Evolutionary conservation across 176 grass and related monocot genomes (phyloP).

Genomic region (Triticum turgidum): DNA sequence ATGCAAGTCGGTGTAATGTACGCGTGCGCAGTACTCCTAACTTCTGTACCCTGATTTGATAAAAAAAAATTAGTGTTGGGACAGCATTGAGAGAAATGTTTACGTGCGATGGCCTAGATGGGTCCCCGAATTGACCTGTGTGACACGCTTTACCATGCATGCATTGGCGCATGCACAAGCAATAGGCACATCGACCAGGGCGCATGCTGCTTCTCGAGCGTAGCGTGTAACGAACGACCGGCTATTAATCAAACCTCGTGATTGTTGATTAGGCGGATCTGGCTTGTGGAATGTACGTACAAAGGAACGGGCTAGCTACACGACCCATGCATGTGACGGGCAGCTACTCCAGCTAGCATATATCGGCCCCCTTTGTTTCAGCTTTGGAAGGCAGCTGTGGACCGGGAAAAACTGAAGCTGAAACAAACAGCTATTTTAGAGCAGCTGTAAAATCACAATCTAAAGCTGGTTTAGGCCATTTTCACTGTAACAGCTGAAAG

Average conservation of each 20-base stretch:
- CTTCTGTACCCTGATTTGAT: neutral
- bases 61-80: neutral
- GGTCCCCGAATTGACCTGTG: conserved; percentile 6
- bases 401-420: too few relatives aligned
- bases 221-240: neutral
- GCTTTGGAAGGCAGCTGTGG: too few relatives aligned
- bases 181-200: neutral
- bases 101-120: neutral
- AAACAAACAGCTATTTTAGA: too few relatives aligned
- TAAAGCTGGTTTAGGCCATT: too few relatives aligned
- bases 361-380: too few relatives aligned
- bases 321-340: neutral
- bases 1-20: neutral
- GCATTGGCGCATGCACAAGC: neutral
- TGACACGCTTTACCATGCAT: neutral
- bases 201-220: neutral
- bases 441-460: too few relatives aligned
- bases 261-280: neutral
- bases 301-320: neutral
- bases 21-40: neutral
- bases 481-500: too few relatives aligned
- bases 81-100: neutral
- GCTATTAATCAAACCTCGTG: neutral
- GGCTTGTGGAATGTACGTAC: neutral
- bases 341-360: neutral